Evolutionary conservation across 1,284 basidiomycete species (phyloP).

Genomic region (Microbotryum intermedium): DNA sequence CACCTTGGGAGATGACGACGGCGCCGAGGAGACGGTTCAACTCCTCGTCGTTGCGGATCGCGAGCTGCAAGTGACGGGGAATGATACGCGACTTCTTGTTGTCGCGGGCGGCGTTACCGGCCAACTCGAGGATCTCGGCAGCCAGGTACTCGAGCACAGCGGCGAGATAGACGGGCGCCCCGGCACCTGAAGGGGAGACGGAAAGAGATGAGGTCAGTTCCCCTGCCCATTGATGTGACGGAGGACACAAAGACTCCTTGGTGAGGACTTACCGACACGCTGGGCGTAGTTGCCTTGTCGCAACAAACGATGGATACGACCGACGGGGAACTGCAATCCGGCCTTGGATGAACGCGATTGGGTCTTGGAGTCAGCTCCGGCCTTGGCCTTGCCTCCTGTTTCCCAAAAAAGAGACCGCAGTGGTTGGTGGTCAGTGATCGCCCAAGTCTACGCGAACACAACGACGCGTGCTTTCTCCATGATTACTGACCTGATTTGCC

Average conservation of each 20-base stretch:
- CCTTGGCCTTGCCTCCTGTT: slow-evolving; percentile 42
- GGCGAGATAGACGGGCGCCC: slow-evolving; percentile 64
- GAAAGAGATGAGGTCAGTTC: not conserved
- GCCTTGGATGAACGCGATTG: slow-evolving; percentile 57
- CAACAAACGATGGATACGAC: slow-evolving; percentile 77
- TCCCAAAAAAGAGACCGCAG: too few relatives aligned
- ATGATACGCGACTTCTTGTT: slow-evolving; percentile 85
- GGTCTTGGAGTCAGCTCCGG: slow-evolving; percentile 55
- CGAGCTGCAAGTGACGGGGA: slow-evolving; percentile 80
- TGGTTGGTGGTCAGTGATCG: too few relatives aligned
- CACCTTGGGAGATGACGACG: slow-evolving; percentile 82
- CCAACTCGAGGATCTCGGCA: slow-evolving; percentile 79
- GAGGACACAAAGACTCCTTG: too few relatives aligned
- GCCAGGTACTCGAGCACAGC: slow-evolving; percentile 76
- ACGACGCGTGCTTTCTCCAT: too few relatives aligned
- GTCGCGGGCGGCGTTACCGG: slow-evolving; percentile 65
- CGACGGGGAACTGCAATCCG: slow-evolving; percentile 74
- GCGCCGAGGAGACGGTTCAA: slow-evolving; percentile 61
- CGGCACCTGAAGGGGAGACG: slow-evolving; percentile 41
- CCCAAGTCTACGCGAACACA: too few relatives aligned
- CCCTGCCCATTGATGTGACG: too few relatives aligned
- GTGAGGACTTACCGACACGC: slow-evolving; percentile 57
- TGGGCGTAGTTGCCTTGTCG: slow-evolving; percentile 42
- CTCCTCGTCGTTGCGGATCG: slow-evolving; percentile 52
- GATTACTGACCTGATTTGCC: slow-evolving; percentile 37